These are phyloP conservation scores for Diplotaxis tenuifolia DNA, from an alignment of 345 rosid genomes.

Conservation along the genomic window DNA sequence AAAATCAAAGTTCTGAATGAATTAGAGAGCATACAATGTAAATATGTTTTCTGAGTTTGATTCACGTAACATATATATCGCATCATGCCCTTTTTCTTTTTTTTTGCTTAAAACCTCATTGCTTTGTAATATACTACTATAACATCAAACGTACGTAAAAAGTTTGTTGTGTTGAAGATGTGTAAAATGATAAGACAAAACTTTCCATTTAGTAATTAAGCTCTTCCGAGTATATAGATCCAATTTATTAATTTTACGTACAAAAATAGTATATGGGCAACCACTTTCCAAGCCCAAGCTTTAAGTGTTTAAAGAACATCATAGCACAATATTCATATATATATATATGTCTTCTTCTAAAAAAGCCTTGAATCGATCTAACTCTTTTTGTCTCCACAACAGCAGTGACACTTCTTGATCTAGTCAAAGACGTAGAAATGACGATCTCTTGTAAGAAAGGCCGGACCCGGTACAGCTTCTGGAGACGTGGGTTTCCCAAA, in stretches of 20 bases:
- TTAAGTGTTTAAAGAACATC: background rate
- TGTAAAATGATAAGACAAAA: background rate
- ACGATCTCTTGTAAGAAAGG: constrained; percentile 90
- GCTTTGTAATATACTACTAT: background rate
- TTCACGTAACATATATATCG: background rate
- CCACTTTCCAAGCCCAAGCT: constrained; percentile 4
- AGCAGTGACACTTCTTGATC: constrained; percentile 57
- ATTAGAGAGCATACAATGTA: background rate
- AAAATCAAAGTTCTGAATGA: background rate
- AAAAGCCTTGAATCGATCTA: constrained; percentile 9
- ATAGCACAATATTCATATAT: background rate
- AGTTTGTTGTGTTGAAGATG: background rate
- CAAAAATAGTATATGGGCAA: background rate
- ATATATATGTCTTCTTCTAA: constrained; percentile 14
- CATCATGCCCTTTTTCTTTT: no score
- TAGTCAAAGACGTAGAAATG: constrained; percentile 81
- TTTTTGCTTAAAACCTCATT: no score
- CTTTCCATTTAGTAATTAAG: no score
- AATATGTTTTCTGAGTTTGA: background rate
- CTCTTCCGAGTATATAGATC: no score
- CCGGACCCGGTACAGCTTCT: constrained; percentile 84
- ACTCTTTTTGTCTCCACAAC: constrained; percentile 24
- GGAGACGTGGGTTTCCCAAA: constrained; percentile 96
- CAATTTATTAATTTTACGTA: no score
- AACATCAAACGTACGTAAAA: background rate